Conservation (phyloP, 495 filamentous ascomycete genomes). For the Penicillium arizonense region DNA sequence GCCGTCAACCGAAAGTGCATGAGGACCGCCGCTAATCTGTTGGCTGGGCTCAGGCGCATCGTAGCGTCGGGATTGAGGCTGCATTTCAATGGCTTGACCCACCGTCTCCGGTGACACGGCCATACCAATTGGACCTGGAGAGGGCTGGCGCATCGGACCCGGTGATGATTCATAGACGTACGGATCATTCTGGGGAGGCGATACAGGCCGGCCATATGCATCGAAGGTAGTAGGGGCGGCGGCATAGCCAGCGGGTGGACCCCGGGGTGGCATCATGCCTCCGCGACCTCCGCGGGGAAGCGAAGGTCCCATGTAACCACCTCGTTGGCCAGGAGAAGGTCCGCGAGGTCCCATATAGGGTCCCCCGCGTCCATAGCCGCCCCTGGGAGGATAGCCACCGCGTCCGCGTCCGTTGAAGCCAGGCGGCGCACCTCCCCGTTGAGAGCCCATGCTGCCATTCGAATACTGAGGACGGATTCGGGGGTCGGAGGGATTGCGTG, state of each 20-base stretch:
- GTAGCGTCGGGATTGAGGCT: constrained; percentile 43
- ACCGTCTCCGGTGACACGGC: constrained; percentile 51
- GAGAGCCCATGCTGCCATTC: constrained; percentile 55
- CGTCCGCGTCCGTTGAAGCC: constrained; percentile 55
- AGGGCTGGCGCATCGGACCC: constrained; percentile 27
- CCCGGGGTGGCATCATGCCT: constrained; percentile 50
- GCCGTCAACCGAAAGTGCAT: constrained; percentile 33
- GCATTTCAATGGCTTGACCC: constrained; percentile 85
- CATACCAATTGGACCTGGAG: constrained; percentile 60
- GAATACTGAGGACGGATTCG: constrained; percentile 60
- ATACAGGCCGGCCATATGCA: constrained; percentile 19
- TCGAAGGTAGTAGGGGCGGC: constrained; percentile 27
- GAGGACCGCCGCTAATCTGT: constrained; percentile 59
- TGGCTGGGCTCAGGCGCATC: constrained; percentile 51
- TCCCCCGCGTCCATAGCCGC: constrained; percentile 58
- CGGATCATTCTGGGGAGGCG: constrained; percentile 30
- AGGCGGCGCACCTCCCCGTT: constrained; percentile 47
- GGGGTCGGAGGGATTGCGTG: constrained; percentile 46
- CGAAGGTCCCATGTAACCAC: constrained; percentile 36
- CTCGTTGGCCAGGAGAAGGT: constrained; percentile 27
- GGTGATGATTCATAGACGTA: constrained; percentile 19
- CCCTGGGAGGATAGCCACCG: constrained; percentile 52
- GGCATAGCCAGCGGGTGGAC: constrained; percentile 48
- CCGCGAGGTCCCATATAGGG: constrained; percentile 45
- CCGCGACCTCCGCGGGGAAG: constrained; percentile 26